Evolutionary conservation across 2,329 filamentous ascomycete species (phyloP).

Genomic region (Clarireedia paspali): DNA sequence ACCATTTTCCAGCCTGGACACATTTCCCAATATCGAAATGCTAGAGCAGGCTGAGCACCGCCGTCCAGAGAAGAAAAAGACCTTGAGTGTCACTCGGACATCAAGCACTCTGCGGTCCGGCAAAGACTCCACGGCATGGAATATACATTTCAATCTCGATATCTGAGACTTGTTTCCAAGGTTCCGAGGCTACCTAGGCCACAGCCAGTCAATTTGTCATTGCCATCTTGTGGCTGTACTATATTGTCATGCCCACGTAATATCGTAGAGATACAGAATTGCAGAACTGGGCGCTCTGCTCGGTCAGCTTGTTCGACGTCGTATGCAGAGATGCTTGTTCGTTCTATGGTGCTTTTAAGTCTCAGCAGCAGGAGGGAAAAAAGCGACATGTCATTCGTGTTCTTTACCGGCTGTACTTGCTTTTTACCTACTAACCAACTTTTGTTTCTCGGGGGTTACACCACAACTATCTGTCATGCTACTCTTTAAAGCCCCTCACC

Average conservation of each 20-base stretch:
- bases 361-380: constrained; percentile 1
- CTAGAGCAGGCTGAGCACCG: constrained; percentile 8
- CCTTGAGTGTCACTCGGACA: constrained; percentile 8
- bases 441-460: constrained; percentile 2
- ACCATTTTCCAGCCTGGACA: constrained; percentile 2
- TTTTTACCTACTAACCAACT: constrained; percentile 13
- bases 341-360: constrained; percentile 8
- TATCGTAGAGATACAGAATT: constrained; percentile 8
- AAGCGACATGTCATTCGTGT: constrained; percentile 10
- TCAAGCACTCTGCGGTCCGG: constrained; percentile 19
- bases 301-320: constrained; percentile 20
- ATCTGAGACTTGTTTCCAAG: constrained; percentile 12
- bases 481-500: constrained; percentile 16
- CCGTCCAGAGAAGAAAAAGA: neutral
- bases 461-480: constrained; percentile 14
- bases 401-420: constrained; percentile 11
- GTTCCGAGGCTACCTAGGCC: neutral
- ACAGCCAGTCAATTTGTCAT: constrained; percentile 11
- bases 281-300: constrained; percentile 9
- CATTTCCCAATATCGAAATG: constrained; percentile 1
- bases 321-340: constrained; percentile 19
- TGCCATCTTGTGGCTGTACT: constrained; percentile 18
- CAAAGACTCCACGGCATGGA: constrained; percentile 17
- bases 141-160: constrained; percentile 3
- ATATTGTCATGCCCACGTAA: constrained; percentile 8